Base-by-base conservation (phyloP, 2,329 filamentous ascomycete species). In the Cladosporium cucumerinum region DNA sequence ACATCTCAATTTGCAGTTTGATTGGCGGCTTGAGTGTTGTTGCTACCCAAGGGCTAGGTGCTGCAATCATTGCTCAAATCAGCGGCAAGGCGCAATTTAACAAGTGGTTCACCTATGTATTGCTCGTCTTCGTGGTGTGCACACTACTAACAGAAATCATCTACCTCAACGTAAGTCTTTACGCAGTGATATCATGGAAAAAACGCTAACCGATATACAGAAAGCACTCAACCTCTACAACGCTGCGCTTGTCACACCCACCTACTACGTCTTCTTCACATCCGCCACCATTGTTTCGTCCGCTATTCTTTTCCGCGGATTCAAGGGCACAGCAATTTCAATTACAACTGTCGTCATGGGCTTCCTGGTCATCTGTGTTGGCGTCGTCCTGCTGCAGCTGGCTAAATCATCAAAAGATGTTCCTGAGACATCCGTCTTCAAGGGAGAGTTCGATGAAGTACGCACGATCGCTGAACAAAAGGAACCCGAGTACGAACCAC, bases 221-320 rank as follows among this genome's bases (percentile, higher is more conserved):
- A 99, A 99, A 97, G 95, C 95, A 6, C 84, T 98, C 64, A 98
- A 99, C 74, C 79, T 99, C 58, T 98, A 94, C 83, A 98, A 99
- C 73, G 95, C 95, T 43, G 94, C 95, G 8, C 85, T 99, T 69
- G 95, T 99, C 66, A 99, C 95, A 0, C 95, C 95, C 0, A 99
- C 95, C 2, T 99, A 99, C 80, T 99, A 99, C 77, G 95, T 99
- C 69, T 94, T 96, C 81, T 99, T 99, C 77, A 99, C 95, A 46
- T 96, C 89, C 71, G 90, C 93, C 5, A 98, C 95, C 23, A 97
- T 99, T 69, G 86, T 98, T 70, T 96, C 93, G 6, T 97, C 94
- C 0, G 91, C 93, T 3, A 88, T 99, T 55, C 82, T 99, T 2
- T 98, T 98, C 78, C 89, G 88, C 68, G 95, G 95, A 8, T 97